Conservation (phyloP, 768 basidiomycete species). For the Tylopilus rubrobrunneus region DNA sequence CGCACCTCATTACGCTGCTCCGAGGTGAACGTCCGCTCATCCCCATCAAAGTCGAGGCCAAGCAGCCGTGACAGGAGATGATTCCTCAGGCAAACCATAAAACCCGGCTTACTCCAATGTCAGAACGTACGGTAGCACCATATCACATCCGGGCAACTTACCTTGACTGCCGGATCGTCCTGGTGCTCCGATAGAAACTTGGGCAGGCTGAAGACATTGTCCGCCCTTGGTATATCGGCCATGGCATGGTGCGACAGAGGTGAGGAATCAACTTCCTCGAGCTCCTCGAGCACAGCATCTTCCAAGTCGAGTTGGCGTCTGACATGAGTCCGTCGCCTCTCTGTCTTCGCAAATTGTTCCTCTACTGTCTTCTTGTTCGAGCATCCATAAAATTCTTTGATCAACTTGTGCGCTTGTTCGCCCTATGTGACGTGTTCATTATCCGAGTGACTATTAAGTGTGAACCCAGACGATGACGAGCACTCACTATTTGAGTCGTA, state of each 20-base stretch:
- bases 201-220: not conserved
- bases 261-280: not conserved
- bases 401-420: not conserved
- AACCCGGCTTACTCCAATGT: not conserved
- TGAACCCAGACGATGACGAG: no score
- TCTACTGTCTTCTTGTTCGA: conserved; percentile 18
- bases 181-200: not conserved
- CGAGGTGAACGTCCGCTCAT: no score
- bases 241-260: conserved; percentile 2
- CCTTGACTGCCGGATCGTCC: not conserved
- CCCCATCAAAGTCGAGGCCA: no score
- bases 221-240: not conserved
- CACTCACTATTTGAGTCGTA: no score
- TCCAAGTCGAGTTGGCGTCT: not conserved
- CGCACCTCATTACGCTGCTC: not conserved
- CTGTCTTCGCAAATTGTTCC: no score
- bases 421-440: not conserved
- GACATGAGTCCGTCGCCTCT: no score
- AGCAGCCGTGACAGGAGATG: not conserved
- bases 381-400: conserved; percentile 26
- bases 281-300: no score
- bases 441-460: no score
- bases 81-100: not conserved
- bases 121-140: no score
- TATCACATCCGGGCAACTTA: not conserved